Conservation (phyloP, 2,329 filamentous ascomycete genomes). For the Colletotrichum paranaense region DNA sequence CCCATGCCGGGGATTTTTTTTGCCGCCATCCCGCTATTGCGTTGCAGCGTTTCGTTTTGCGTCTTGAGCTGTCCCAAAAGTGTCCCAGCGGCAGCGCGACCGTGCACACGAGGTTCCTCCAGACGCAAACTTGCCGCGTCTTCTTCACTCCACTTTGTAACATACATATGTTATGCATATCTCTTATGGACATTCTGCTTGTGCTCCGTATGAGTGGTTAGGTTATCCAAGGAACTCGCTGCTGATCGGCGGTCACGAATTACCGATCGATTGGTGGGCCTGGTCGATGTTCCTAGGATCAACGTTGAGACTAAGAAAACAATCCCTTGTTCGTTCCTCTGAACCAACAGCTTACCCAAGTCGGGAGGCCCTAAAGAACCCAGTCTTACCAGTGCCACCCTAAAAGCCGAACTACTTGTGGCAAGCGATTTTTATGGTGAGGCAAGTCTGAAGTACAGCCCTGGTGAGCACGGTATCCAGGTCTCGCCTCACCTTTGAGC, state of each 20-base stretch:
- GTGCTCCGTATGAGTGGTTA: background rate
- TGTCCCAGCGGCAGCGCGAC: background rate
- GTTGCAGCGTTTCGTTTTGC: conserved; percentile 22
- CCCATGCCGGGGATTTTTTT: background rate
- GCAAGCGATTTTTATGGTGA: background rate
- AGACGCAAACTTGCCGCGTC: background rate
- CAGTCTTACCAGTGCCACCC: background rate
- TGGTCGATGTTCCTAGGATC: background rate
- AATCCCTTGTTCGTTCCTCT: background rate
- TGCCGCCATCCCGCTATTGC: conserved; percentile 4
- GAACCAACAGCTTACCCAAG: background rate
- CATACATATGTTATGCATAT: background rate
- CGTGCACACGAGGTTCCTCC: background rate
- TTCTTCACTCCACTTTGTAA: background rate
- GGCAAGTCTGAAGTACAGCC: background rate
- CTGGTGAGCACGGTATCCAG: background rate
- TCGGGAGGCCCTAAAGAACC: too few relatives aligned
- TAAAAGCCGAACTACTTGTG: background rate
- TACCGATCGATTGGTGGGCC: background rate
- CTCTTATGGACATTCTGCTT: background rate
- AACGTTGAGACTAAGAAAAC: background rate
- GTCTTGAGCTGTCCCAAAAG: background rate
- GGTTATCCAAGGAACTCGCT: background rate
- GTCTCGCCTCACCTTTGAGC: background rate
- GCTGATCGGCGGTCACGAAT: background rate